Evolutionary conservation across 345 rosid genomes (phyloP), one percentile per base, ranked within the genome.

Genomic region (Bretschneidera sinensis): DNA sequence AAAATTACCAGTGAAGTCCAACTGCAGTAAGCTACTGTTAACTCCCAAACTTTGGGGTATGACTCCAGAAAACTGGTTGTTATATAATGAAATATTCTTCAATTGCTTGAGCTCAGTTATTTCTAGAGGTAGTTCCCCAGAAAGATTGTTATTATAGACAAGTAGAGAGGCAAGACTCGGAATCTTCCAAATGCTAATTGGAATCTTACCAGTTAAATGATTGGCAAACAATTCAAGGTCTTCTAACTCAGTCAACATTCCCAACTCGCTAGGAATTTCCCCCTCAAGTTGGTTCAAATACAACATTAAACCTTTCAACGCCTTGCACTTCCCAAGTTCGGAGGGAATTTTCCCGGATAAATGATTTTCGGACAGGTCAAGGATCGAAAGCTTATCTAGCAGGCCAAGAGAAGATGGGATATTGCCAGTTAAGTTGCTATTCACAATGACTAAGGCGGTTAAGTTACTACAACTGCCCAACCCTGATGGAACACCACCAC

Each of bases 391-490:
- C 49, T 43, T 75, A 59, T 67, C 61, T 2, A 92, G 67, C 34
- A 57, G 63, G 57, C 92, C 95, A n/a, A 88, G 21, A 1, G 95
- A 81, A 50, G 95, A 61, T 10, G 96, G 98, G 24, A 92, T 85
- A 6, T 56, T 33, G 48, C 96, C 91, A 0, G 73, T 74, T 49
- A 92, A 71, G 71, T 79, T 76, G 68, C 83, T 69, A 52, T 23
- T 35, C 22, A 85, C 75, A 28, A 78, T 73, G 3, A 63, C 76
- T 48, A 88, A 58, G 20, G 22, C 51, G 2, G 67, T 72, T 63
- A 88, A 75, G 74, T 70, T 77, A 67, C 79, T 78, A 45, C 86
- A 88, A 57, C 82, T 81, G 24, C 78, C 86, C 21, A 92, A 21
- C 39, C 72, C 85, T n/a, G 66, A 45, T 24, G 91, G 92, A 24